These are phyloP conservation scores for Tolypocladium sp. DNA, from an alignment of 2,329 filamentous ascomycete species.

Conservation along the genomic window DNA sequence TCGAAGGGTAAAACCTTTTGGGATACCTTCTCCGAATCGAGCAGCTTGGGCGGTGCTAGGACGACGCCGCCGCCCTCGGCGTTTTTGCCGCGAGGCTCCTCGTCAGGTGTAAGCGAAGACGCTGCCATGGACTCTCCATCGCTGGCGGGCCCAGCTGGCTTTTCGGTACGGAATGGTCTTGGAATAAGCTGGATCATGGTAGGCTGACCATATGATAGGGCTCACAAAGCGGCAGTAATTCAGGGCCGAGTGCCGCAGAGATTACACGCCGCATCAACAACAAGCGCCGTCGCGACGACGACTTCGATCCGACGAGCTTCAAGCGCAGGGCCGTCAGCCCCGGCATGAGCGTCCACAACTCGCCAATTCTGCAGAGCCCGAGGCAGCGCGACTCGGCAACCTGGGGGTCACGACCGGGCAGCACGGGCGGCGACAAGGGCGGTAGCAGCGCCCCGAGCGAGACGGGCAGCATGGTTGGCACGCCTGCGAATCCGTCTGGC, in stretches of 20 bases:
- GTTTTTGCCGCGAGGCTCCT: conserved; percentile 48
- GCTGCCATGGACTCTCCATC: conserved; percentile 63
- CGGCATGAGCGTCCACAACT: conserved; percentile 84
- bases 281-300: conserved; percentile 83
- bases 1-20: conserved; percentile 62
- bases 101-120: conserved; percentile 58
- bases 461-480: conserved; percentile 29
- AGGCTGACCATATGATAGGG: conserved; percentile 6
- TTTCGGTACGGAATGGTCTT: conserved; percentile 17
- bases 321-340: conserved; percentile 89
- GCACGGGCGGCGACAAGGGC: conserved; percentile 45
- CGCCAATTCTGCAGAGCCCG: conserved; percentile 78
- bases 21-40: conserved; percentile 67
- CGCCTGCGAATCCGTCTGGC: conserved; percentile 21
- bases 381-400: conserved; percentile 60
- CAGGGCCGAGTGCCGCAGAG: conserved; percentile 60
- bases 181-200: neutral
- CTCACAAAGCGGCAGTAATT: conserved; percentile 21
- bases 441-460: conserved; percentile 44
- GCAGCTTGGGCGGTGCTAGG: conserved; percentile 37
- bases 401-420: conserved; percentile 64
- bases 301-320: conserved; percentile 79
- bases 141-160: conserved; percentile 24
- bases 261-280: conserved; percentile 69
- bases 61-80: conserved; percentile 60